These are phyloP conservation scores for Dendrobium huoshanense DNA, from an alignment of 106 monocot species.

Conservation along the genomic window DNA sequence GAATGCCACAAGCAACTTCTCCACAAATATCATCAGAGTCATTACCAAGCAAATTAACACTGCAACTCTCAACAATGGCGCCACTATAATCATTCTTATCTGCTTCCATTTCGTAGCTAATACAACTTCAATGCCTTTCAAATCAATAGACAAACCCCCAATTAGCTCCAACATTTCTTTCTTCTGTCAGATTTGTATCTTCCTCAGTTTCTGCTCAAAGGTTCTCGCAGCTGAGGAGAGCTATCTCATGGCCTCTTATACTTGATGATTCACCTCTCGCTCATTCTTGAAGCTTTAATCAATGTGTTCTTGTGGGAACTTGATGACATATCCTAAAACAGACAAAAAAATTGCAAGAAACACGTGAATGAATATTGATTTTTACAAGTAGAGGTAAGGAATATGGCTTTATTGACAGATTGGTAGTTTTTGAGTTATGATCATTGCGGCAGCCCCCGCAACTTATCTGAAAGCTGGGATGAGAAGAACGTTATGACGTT, in stretches of 20 bases:
- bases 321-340: no score
- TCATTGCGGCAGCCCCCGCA: no score
- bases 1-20: constrained; percentile 22
- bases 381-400: no score
- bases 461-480: no score
- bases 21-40: constrained; percentile 28
- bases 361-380: no score
- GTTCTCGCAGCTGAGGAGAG: background rate
- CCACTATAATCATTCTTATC: constrained; percentile 13
- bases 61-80: constrained; percentile 20
- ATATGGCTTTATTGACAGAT: no score
- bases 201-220: background rate
- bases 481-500: no score
- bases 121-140: background rate
- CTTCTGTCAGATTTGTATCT: background rate
- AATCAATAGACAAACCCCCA: background rate
- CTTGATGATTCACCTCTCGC: background rate
- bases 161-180: background rate
- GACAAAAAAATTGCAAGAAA: no score
- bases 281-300: no score
- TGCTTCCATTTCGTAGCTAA: background rate
- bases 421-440: no score
- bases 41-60: constrained; percentile 22
- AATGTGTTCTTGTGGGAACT: no score
- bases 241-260: background rate